Percentiles rank a stretch among this genome's conserved stretches.
Evolutionary conservation across 495 filamentous ascomycete species (phyloP).

Genomic region (Penicillium lagena): DNA sequence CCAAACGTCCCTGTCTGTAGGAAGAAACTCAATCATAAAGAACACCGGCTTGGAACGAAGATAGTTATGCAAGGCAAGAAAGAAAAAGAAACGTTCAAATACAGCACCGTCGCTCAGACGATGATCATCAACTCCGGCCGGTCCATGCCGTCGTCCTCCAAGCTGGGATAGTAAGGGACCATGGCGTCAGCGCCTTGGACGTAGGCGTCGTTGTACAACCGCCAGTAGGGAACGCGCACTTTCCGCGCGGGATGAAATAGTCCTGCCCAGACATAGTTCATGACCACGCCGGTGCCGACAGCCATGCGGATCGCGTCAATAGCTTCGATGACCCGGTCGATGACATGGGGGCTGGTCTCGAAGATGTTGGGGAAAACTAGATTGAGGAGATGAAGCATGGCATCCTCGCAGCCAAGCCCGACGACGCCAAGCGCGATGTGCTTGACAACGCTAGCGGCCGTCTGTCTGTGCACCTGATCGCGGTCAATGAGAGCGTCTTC

Average conservation of each 20-base stretch:
- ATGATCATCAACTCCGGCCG: constrained; percentile 79
- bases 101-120: constrained; percentile 44
- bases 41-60: constrained; percentile 13
- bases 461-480: constrained; percentile 97
- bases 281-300: constrained; percentile 79
- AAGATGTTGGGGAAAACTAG: constrained; percentile 95
- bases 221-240: constrained; percentile 88
- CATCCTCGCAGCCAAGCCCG: constrained; percentile 96
- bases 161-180: constrained; percentile 87
- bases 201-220: constrained; percentile 95
- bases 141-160: constrained; percentile 69
- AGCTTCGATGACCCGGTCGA: constrained; percentile 93
- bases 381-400: constrained; percentile 96
- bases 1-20: constrained; percentile 19
- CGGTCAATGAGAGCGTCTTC: constrained; percentile 97
- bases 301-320: constrained; percentile 96
- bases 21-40: constrained; percentile 4
- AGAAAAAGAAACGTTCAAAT: constrained; percentile 7
- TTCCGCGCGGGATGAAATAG: constrained; percentile 95
- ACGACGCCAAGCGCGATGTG: constrained; percentile 95
- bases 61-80: constrained; percentile 7
- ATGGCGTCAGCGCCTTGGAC: constrained; percentile 89
- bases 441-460: constrained; percentile 92
- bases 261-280: constrained; percentile 98
- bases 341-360: constrained; percentile 97